Evolutionary conservation across 1,139 yeast species (phyloP).

Genomic region (Kodamaea fungicola): DNA sequence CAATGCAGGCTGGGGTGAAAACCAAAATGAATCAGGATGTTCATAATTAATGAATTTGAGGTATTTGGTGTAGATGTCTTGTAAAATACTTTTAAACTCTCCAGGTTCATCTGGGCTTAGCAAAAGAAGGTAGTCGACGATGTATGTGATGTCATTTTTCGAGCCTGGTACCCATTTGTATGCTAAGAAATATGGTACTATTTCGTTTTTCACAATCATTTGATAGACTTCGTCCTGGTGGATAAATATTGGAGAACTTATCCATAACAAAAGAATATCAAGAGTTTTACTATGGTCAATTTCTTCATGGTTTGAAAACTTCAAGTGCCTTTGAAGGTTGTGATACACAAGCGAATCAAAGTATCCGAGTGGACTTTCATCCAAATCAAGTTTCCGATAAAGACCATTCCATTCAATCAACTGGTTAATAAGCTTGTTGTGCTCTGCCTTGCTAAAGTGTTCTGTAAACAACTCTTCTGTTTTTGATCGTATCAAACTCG

Average conservation of each 20-base stretch:
- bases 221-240: constrained; percentile 12
- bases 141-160: constrained; percentile 7
- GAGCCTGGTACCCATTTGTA: constrained; percentile 14
- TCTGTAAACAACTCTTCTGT: constrained; percentile 10
- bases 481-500: constrained; percentile 6
- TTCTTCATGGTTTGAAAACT: constrained; percentile 3
- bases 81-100: constrained; percentile 11
- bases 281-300: constrained; percentile 8
- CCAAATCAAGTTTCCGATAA: constrained; percentile 11
- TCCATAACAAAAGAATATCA: constrained; percentile 13
- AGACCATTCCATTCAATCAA: constrained; percentile 15
- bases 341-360: constrained; percentile 11
- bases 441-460: constrained; percentile 6
- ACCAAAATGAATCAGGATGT: constrained; percentile 18
- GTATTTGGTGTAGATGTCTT: constrained; percentile 12
- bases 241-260: constrained; percentile 14
- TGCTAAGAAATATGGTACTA: constrained; percentile 16
- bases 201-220: constrained; percentile 13
- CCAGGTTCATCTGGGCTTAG: constrained; percentile 14
- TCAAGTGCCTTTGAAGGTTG: constrained; percentile 5
- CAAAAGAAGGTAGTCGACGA: constrained; percentile 19
- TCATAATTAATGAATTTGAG: constrained; percentile 11
- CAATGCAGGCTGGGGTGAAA: not conserved
- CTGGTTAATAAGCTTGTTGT: constrained; percentile 6
- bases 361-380: constrained; percentile 4